Base-by-base conservation (phyloP, 208 protist species). In the Lotmaria passim region DNA sequence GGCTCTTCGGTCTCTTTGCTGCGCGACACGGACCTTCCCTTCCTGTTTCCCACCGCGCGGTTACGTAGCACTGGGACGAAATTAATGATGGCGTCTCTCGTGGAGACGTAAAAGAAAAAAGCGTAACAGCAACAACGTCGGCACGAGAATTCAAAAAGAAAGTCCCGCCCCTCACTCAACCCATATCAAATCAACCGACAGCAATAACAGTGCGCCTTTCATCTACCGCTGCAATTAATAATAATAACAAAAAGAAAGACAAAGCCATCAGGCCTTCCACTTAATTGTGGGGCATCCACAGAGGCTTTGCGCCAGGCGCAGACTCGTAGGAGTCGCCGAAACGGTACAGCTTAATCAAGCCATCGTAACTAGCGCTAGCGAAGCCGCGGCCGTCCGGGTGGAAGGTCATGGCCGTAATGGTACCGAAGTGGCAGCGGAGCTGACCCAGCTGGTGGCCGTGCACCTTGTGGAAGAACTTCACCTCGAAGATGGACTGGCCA, bases 381-480 rank as follows among this genome's bases (percentile, higher is more conserved):
- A 97, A 99, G 38, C 92, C 87, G 61, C 79, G 86, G 43, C 98
- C 98, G 78, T 99, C 91, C 24, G 98, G 98, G 77, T 95, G 87
- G 79, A 99, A 98, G 33, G 82, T 81, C 57, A 99, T 79, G 50
- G 97, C 93, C 72, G 98, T 99, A 82, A 99, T 98, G 21, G 98
- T 99, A 93, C 98, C 98, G 80, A 99, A 99, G 75, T 99, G 98
- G 78, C 98, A 98, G 57, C 83, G 85, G 19, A 99, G 80, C 59
- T 90, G 85, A 44, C 98, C 98, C 24, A 99, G 87, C 84, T 99
- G 95, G 52, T 97, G 86, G 72, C 97, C 97, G 79, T 91, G 90
- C 60, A 96, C 86, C 69, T 96, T 97, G 85, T 99, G 97, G 84
- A 90, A 99, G 75, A 99, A 98, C 75, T 95, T 94, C 39, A 96